Evolutionary conservation across 768 basidiomycete genomes (phyloP).

Genomic region (Cystofilobasidium macerans): DNA sequence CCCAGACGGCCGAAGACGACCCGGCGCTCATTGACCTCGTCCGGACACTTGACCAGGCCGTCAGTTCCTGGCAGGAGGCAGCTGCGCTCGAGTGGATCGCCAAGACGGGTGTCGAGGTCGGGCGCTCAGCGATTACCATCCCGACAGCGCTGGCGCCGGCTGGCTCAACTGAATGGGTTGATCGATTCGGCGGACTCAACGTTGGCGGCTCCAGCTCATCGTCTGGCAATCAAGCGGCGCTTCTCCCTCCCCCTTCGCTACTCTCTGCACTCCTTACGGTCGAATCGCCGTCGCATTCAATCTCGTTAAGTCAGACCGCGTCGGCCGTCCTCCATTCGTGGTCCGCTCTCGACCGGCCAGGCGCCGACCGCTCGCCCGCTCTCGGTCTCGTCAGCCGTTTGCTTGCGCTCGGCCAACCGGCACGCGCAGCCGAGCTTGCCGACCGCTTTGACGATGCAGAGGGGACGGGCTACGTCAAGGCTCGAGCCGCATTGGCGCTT

Average conservation of each 20-base stretch:
- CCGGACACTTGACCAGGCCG: constrained; percentile 15
- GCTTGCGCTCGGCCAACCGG: constrained; percentile 4
- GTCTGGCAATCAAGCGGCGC: neutral
- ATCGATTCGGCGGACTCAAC: neutral
- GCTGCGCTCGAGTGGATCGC: neutral
- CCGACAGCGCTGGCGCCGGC: too few species aligned
- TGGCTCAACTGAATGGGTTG: constrained; percentile 5
- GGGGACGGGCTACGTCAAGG: constrained; percentile 27
- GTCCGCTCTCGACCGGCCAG: neutral
- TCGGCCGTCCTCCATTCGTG: constrained; percentile 3
- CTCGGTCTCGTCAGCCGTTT: constrained; percentile 3
- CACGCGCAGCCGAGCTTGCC: constrained; percentile 24
- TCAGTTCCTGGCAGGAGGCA: constrained; percentile 17
- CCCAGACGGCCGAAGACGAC: constrained; percentile 19
- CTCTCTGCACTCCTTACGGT: constrained; percentile 5
- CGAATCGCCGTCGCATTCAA: neutral
- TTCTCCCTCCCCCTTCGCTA: constrained; percentile 11
- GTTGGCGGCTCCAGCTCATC: neutral
- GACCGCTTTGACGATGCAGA: constrained; percentile 15
- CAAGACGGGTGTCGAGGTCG: too few species aligned
- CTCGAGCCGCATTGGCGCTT: constrained; percentile 23
- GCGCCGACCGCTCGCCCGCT: constrained; percentile 1
- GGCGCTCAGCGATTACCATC: too few species aligned
- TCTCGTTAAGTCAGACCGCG: constrained; percentile 12
- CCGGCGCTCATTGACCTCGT: constrained; percentile 21